These are phyloP conservation scores for Dendrocalamus latiflorus DNA, from an alignment of 202 grass and related monocot species.

Conservation along the genomic window DNA sequence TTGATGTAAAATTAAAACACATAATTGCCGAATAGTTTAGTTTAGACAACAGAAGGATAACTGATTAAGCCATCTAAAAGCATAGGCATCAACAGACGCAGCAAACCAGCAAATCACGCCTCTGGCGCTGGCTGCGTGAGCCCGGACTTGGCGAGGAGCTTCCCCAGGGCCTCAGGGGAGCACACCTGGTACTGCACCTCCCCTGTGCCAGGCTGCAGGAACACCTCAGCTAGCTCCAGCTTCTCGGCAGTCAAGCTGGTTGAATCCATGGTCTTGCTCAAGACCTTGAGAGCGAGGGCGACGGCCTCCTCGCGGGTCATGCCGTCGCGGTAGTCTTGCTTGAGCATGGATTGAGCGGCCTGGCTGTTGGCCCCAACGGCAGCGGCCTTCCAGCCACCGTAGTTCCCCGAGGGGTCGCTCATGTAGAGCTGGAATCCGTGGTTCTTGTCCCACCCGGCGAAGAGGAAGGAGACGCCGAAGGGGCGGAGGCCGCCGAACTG, in stretches of 20 bases:
- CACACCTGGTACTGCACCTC: conserved; percentile 92
- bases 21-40: conserved; percentile 35
- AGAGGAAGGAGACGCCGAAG: conserved; percentile 96
- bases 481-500: conserved; percentile 97
- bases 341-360: conserved; percentile 95
- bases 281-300: conserved; percentile 79
- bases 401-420: conserved; percentile 92
- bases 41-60: conserved; percentile 34
- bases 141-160: conserved; percentile 66
- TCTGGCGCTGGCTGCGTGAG: conserved; percentile 62
- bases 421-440: conserved; percentile 95
- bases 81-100: conserved; percentile 16
- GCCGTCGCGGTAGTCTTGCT: conserved; percentile 95
- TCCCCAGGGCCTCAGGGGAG: conserved; percentile 55
- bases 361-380: conserved; percentile 93
- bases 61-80: conserved; percentile 36
- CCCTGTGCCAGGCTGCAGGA: conserved; percentile 49
- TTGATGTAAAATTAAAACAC: conserved; percentile 25
- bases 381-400: conserved; percentile 86
- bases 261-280: conserved; percentile 98
- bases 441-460: conserved; percentile 94
- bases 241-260: conserved; percentile 90
- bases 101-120: conserved; percentile 42
- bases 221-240: conserved; percentile 86
- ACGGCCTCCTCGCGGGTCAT: conserved; percentile 85